Evolutionary conservation across 2,329 filamentous ascomycete genomes (phyloP).

Genomic region (Diplodia scrobiculata): DNA sequence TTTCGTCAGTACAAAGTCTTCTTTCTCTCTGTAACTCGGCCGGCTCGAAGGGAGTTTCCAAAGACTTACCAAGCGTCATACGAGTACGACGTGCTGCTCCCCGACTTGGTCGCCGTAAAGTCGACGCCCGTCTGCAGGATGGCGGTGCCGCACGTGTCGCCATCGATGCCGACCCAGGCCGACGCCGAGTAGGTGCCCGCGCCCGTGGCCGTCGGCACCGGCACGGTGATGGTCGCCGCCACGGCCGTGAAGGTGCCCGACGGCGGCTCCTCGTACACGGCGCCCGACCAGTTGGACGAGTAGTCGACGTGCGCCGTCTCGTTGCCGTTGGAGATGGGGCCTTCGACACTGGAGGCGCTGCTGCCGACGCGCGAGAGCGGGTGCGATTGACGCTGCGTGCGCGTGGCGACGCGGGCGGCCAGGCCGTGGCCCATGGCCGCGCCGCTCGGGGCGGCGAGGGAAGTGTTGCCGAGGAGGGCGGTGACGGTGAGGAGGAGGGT

Average conservation of each 20-base stretch:
- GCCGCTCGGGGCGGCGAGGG: slow-evolving; percentile 49
- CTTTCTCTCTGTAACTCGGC: no score
- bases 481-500: slow-evolving; percentile 43
- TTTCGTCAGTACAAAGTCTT: background rate
- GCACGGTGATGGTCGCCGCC: slow-evolving; percentile 58
- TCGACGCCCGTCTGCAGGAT: slow-evolving; percentile 63
- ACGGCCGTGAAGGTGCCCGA: slow-evolving; percentile 56
- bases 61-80: slow-evolving; percentile 58
- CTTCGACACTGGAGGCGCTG: slow-evolving; percentile 62
- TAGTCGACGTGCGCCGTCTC: slow-evolving; percentile 56
- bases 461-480: slow-evolving; percentile 48
- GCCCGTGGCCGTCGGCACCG: slow-evolving; percentile 50
- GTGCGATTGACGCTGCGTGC: slow-evolving; percentile 31
- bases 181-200: slow-evolving; percentile 52
- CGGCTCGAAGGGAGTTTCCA: no score
- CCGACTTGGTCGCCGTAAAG: slow-evolving; percentile 49
- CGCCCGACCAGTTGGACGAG: slow-evolving; percentile 60
- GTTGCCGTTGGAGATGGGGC: slow-evolving; percentile 42
- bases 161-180: slow-evolving; percentile 65
- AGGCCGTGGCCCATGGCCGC: slow-evolving; percentile 37
- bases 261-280: slow-evolving; percentile 50
- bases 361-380: background rate
- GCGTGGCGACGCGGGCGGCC: slow-evolving; percentile 42
- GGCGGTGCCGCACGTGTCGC: slow-evolving; percentile 57
- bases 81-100: slow-evolving; percentile 37